These are phyloP conservation scores for Anaeromyces robustus DNA, from an alignment of 192 early-diverging fungal species.

Conservation along the genomic window DNA sequence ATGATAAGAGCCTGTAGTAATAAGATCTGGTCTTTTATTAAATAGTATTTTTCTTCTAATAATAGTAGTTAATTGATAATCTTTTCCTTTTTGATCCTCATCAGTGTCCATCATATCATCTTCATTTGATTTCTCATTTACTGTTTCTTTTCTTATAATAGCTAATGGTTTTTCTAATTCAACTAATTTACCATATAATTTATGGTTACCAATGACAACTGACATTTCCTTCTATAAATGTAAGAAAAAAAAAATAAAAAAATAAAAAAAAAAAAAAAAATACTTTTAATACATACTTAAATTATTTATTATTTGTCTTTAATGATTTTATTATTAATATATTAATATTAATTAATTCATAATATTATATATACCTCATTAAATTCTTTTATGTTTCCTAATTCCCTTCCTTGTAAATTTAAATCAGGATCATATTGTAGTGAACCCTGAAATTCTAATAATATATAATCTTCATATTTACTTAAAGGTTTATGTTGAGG, in stretches of 20 bases:
- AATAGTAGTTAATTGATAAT: not conserved
- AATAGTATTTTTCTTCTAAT: not conserved
- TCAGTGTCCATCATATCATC: not conserved
- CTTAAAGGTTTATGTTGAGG: not conserved
- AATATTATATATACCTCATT: not conserved
- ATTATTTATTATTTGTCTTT: too few species aligned
- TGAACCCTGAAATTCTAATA: not conserved
- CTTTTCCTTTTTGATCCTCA: not conserved
- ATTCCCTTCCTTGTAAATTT: not conserved
- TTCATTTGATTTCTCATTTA: not conserved
- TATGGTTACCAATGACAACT: not conserved
- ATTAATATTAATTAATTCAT: too few species aligned
- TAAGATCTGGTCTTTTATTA: not conserved
- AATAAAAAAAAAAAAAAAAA: too few species aligned
- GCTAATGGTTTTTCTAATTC: not conserved
- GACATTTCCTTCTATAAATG: not conserved
- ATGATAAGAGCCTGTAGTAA: not conserved
- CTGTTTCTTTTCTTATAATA: not conserved
- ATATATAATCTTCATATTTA: not conserved
- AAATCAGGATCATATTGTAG: not conserved
- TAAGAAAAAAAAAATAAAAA: too few species aligned
- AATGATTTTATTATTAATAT: too few species aligned
- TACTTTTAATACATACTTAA: too few species aligned
- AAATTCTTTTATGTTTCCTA: not conserved
- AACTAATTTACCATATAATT: not conserved